Percentiles rank a stretch among this genome's conserved stretches.
Conservation (phyloP, 306 rosid species). For the Fragaria nilgerrensis region DNA sequence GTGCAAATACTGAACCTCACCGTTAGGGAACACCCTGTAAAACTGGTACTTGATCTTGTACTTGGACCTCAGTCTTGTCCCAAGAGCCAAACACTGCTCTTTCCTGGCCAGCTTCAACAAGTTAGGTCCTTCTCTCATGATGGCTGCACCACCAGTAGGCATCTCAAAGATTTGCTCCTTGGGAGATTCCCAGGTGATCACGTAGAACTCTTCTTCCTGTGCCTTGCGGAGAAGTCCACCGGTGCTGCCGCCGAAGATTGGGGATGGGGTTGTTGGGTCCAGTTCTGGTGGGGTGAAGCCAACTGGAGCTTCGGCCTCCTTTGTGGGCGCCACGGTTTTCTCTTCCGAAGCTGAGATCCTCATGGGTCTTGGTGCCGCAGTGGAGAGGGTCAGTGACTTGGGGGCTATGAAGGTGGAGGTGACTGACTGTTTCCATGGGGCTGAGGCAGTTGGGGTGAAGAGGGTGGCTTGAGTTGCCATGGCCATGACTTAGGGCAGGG, state of each 20-base stretch:
- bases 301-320: constrained; percentile 56
- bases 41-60: constrained; percentile 98
- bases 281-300: constrained; percentile 90
- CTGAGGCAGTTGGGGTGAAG: constrained; percentile 59
- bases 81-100: constrained; percentile 98
- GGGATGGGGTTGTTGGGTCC: constrained; percentile 94
- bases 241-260: constrained; percentile 92
- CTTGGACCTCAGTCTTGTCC: constrained; percentile 82
- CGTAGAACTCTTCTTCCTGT: constrained; percentile 93
- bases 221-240: constrained; percentile 90
- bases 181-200: constrained; percentile 88
- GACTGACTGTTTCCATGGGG: constrained; percentile 61
- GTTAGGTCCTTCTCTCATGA: constrained; percentile 92
- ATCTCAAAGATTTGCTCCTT: constrained; percentile 97
- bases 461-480: constrained; percentile 90
- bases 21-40: constrained; percentile 97
- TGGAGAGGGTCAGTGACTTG: constrained; percentile 45
- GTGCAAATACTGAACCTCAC: constrained; percentile 93
- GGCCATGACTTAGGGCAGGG: constrained; percentile 43
- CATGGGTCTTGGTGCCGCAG: constrained; percentile 22
- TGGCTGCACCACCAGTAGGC: constrained; percentile 99
- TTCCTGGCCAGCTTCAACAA: constrained; percentile 85
- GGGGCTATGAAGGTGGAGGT: constrained; percentile 45
- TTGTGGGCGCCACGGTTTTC: constrained; percentile 27
- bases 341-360: constrained; percentile 38